A percentile compares a stretch with the other conserved stretches of the same genome.
phyloP scores from a whole-genome alignment of 2,329 filamentous ascomycete genomes.

The Fusarium pininemorale region DNA sequence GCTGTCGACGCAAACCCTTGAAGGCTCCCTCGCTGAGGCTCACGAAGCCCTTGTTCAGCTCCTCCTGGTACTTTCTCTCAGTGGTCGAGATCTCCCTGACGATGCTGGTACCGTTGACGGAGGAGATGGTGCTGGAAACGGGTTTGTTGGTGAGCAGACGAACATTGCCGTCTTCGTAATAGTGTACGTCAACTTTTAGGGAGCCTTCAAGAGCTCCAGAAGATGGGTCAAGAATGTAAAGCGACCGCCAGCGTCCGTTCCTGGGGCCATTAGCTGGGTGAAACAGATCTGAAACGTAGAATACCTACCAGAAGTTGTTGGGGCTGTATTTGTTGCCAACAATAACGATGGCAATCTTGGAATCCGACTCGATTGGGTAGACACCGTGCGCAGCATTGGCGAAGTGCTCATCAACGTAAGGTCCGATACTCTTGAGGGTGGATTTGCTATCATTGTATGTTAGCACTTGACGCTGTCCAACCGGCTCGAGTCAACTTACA shows the following conservation, averaged over 20 bases:
- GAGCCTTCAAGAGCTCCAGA: constrained; percentile 75
- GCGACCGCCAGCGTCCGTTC: constrained; percentile 96
- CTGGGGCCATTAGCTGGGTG: constrained; percentile 53
- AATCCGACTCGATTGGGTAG: constrained; percentile 81
- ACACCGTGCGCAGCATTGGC: constrained; percentile 82
- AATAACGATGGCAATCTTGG: constrained; percentile 80
- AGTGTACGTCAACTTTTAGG: constrained; percentile 96
- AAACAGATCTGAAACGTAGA: neutral
- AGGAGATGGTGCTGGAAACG: constrained; percentile 68
- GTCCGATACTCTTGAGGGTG: constrained; percentile 77
- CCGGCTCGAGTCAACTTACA: constrained; percentile 63
- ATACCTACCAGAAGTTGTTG: constrained; percentile 90
- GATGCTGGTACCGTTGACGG: constrained; percentile 72
- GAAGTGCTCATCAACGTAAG: constrained; percentile 89
- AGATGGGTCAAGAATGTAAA: constrained; percentile 81
- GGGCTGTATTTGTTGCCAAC: constrained; percentile 98
- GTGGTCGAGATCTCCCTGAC: constrained; percentile 78
- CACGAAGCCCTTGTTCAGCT: constrained; percentile 90
- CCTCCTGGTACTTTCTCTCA: constrained; percentile 96
- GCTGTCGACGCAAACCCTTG: constrained; percentile 88
- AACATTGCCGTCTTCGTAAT: constrained; percentile 99
- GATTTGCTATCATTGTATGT: constrained; percentile 71
- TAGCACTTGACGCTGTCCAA: neutral
- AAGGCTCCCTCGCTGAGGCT: constrained; percentile 93
- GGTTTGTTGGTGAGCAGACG: constrained; percentile 89